These are phyloP conservation scores for Saccharomycopsis olivae DNA, from an alignment of 805 yeast species.

Conservation along the genomic window DNA sequence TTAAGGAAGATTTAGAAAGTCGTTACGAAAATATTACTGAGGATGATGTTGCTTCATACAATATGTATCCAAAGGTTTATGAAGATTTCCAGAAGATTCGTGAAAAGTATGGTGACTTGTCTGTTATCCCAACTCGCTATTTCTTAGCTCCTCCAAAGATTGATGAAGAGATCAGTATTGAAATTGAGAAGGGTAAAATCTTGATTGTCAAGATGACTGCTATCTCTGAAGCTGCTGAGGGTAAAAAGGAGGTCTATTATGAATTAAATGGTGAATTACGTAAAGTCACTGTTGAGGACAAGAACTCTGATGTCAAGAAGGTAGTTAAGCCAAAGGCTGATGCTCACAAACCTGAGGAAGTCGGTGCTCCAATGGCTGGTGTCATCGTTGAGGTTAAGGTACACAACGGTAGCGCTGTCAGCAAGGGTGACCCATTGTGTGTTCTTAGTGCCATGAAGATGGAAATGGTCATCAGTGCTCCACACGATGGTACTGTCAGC, in stretches of 20 bases:
- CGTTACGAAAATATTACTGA: conserved; percentile 78
- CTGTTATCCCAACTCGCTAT: conserved; percentile 86
- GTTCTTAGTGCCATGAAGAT: conserved; percentile 97
- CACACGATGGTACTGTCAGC: conserved; percentile 74
- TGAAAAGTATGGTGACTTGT: conserved; percentile 82
- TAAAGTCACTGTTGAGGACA: conserved; percentile 87
- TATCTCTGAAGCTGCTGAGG: conserved; percentile 78
- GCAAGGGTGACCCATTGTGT: conserved; percentile 93
- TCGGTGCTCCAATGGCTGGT: conserved; percentile 99
- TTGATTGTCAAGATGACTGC: conserved; percentile 88
- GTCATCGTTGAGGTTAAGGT: conserved; percentile 92
- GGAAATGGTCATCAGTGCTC: conserved; percentile 98
- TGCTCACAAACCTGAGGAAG: conserved; percentile 74
- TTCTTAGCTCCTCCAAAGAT: conserved; percentile 82
- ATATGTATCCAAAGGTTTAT: conserved; percentile 97
- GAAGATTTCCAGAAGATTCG: conserved; percentile 70
- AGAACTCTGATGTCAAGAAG: conserved; percentile 74
- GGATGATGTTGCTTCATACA: conserved; percentile 86
- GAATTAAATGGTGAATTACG: conserved; percentile 98
- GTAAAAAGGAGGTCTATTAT: conserved; percentile 91
- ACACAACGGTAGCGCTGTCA: conserved; percentile 76
- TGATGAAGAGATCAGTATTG: conserved; percentile 81
- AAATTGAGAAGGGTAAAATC: conserved; percentile 90
- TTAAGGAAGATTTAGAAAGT: conserved; percentile 61
- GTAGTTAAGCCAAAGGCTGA: conserved; percentile 87